Evolutionary conservation across 306 rosid species (phyloP).

Genomic region (Rosa chinensis): DNA sequence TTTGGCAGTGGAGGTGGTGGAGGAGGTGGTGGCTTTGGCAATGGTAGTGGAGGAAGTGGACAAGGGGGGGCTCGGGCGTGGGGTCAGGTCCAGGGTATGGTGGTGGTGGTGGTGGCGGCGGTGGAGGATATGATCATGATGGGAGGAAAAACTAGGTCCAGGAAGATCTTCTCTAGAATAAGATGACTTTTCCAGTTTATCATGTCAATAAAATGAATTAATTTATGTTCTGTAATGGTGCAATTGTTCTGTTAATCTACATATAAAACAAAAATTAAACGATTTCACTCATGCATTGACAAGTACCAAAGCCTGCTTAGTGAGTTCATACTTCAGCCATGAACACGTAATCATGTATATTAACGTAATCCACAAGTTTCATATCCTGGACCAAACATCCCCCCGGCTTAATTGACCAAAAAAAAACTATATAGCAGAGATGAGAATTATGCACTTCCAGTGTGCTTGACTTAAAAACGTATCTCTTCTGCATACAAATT

Average conservation of each 20-base stretch:
- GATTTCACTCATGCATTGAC: background rate
- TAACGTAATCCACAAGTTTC: background rate
- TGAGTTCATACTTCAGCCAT: background rate
- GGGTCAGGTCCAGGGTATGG: background rate
- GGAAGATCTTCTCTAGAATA: background rate
- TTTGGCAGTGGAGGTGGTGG: conserved; percentile 5
- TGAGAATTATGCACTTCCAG: background rate
- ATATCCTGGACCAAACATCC: background rate
- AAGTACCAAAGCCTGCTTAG: background rate
- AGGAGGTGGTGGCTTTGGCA: conserved; percentile 24
- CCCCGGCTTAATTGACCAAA: background rate
- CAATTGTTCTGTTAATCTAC: background rate
- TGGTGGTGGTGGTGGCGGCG: conserved; percentile 17
- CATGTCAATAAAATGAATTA: background rate
- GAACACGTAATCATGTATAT: background rate
- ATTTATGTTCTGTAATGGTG: background rate
- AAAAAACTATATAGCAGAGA: background rate
- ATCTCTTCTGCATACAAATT: background rate
- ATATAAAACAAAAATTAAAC: background rate
- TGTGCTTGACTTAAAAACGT: background rate
- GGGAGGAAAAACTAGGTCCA: conserved; percentile 14
- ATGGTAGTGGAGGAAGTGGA: conserved; percentile 22
- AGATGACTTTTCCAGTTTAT: background rate
- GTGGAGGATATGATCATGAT: conserved; percentile 14
- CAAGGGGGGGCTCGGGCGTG: background rate